phyloP scores from a whole-genome alignment of 2,329 filamentous ascomycete species.

The Pezicula rhizophila region DNA sequence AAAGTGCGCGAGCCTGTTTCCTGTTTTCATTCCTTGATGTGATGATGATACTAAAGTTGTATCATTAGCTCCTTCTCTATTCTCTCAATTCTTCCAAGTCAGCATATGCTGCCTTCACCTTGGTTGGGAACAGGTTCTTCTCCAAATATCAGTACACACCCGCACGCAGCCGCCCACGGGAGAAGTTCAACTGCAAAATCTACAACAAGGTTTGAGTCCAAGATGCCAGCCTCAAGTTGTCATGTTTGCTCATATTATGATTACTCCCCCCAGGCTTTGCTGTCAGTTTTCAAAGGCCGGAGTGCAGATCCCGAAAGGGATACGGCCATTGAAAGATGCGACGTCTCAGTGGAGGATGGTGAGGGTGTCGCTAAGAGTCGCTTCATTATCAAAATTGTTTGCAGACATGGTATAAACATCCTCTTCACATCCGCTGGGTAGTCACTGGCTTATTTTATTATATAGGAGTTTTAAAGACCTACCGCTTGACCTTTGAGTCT shows the following conservation, averaged over 20 bases:
- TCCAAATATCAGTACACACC: slow-evolving; percentile 63
- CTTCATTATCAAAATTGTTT: slow-evolving; percentile 67
- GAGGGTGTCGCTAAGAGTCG: slow-evolving; percentile 62
- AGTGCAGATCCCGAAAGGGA: slow-evolving; percentile 60
- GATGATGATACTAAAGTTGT: background rate
- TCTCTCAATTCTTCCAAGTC: slow-evolving; percentile 77
- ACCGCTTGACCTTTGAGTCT: slow-evolving; percentile 69
- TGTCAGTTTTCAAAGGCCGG: slow-evolving; percentile 69
- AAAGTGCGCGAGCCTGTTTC: slow-evolving; percentile 12
- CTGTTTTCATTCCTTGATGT: background rate
- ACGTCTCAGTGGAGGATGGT: slow-evolving; percentile 68
- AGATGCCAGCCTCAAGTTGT: background rate
- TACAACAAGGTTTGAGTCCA: slow-evolving; percentile 55
- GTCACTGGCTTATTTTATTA: slow-evolving; percentile 4
- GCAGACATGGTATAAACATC: slow-evolving; percentile 55
- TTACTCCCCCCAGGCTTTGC: slow-evolving; percentile 44
- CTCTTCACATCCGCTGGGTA: background rate
- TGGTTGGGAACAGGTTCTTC: slow-evolving; percentile 65
- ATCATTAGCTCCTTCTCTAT: slow-evolving; percentile 59
- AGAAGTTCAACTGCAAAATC: slow-evolving; percentile 68
- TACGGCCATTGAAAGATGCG: slow-evolving; percentile 66
- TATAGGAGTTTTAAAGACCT: slow-evolving; percentile 67
- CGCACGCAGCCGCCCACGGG: slow-evolving; percentile 12
- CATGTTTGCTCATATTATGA: slow-evolving; percentile 1
- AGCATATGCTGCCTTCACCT: slow-evolving; percentile 67